Percentiles rank a stretch among this genome's conserved stretches.
These are phyloP conservation scores for Aphanomyces euteiches DNA, from an alignment of 352 stramenopile species.

Conservation along the genomic window DNA sequence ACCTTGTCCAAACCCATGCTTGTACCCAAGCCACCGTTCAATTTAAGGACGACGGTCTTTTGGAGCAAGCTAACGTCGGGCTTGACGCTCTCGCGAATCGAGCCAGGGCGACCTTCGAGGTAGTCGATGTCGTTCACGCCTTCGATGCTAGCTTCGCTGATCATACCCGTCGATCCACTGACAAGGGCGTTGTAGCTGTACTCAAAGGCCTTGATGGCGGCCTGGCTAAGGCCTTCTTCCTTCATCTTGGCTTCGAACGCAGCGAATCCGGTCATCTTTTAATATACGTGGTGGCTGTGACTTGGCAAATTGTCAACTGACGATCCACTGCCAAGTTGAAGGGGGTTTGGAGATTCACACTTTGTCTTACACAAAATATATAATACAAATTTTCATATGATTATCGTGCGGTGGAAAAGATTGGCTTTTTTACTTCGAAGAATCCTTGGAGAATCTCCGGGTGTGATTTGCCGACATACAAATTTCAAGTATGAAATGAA, in stretches of 20 bases:
- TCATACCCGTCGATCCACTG: conserved; percentile 94
- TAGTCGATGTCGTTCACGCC: conserved; percentile 75
- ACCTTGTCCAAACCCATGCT: conserved; percentile 94
- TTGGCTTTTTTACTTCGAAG: conserved; percentile 9
- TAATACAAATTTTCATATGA: background rate
- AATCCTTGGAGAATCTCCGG: conserved; percentile 19
- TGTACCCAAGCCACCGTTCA: conserved; percentile 81
- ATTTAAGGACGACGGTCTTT: conserved; percentile 85
- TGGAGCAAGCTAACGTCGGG: conserved; percentile 68
- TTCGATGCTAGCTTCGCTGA: conserved; percentile 92
- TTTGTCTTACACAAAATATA: conserved; percentile 2
- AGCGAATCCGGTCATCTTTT: conserved; percentile 49
- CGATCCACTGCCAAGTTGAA: conserved; percentile 16
- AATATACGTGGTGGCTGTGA: conserved; percentile 15
- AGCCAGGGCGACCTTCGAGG: conserved; percentile 68
- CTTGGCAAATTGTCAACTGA: conserved; percentile 31
- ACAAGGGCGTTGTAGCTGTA: conserved; percentile 95
- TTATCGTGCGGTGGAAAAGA: background rate
- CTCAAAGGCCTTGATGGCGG: conserved; percentile 97
- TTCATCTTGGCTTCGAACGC: conserved; percentile 95
- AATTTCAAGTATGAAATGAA: background rate
- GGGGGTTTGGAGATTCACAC: conserved; percentile 5
- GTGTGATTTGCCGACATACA: background rate
- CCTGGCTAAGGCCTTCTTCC: conserved; percentile 90
- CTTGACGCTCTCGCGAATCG: conserved; percentile 71